Evolutionary conservation across 164 flowering plant genomes (phyloP).

Genomic region (Akebia trifoliata): DNA sequence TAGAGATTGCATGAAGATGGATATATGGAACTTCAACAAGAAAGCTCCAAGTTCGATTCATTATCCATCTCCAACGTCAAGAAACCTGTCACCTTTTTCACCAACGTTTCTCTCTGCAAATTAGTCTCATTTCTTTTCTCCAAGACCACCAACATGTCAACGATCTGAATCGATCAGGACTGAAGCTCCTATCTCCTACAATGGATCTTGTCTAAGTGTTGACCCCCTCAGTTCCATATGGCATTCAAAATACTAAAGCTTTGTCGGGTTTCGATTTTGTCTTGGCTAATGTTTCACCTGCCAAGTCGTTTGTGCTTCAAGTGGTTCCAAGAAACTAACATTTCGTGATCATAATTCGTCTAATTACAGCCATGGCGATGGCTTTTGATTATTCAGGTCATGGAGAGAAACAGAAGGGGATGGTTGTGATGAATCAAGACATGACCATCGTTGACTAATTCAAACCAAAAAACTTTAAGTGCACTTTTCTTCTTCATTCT

Average conservation of each 20-base stretch:
- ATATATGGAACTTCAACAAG: slow-evolving; percentile 66
- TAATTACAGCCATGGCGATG: slow-evolving; percentile 28
- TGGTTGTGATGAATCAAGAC: too few relatives aligned
- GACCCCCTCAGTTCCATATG: slow-evolving; percentile 27
- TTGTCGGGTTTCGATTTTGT: slow-evolving; percentile 19
- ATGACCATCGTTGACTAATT: too few relatives aligned
- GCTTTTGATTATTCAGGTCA: slow-evolving; percentile 29
- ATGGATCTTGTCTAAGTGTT: slow-evolving; percentile 14
- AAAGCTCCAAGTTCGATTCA: slow-evolving; percentile 52
- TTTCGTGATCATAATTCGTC: slow-evolving; percentile 33
- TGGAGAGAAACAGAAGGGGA: slow-evolving; percentile 38
- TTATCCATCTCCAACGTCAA: slow-evolving; percentile 40
- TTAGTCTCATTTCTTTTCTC: slow-evolving; percentile 91
- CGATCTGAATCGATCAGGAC: slow-evolving; percentile 35
- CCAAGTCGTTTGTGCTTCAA: slow-evolving; percentile 25
- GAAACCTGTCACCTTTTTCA: slow-evolving; percentile 84
- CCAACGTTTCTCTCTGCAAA: slow-evolving; percentile 80
- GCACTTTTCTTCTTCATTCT: too few relatives aligned
- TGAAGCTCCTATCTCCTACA: slow-evolving; percentile 31
- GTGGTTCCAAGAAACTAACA: slow-evolving; percentile 27
- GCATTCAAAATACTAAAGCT: slow-evolving; percentile 27
- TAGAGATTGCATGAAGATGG: slow-evolving; percentile 24
- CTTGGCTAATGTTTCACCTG: slow-evolving; percentile 23
- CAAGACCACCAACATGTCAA: slow-evolving; percentile 57
- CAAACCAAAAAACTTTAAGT: too few relatives aligned